Base-by-base conservation (phyloP, 257 asterid genomes). In the Solanum commersonii region DNA sequence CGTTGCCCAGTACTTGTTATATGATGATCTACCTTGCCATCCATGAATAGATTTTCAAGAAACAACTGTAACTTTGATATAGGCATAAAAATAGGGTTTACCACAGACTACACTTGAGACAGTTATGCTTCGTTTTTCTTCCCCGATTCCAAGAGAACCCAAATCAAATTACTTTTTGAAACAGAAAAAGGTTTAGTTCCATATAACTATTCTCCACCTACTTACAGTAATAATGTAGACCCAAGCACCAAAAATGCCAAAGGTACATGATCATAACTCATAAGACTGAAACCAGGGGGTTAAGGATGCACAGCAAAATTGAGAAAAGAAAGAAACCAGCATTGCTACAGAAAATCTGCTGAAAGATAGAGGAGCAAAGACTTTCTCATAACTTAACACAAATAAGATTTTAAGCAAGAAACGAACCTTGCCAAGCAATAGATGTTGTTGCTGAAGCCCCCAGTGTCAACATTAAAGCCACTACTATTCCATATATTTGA, bases 391-490 rank as follows among this genome's bases (percentile, higher is more conserved):
- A 49, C 44, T 29, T 10, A 0, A 82, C 22, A 1, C 18, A 81
- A 22, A 31, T 0, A 1, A 82, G 70, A 49, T 82, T 20, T 82
- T 82, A 82, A 82, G 86, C 13, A 46, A 49, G 86, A 20, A 86
- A 86, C 76, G 37, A 25, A 96, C 99, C 99, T 94, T 89, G 95
- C 98, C 93, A 97, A 91, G 92, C 99, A 97, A 87, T 96, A 96
- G 86, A 97, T 89, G 72, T 96, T 97, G 93, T 95, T 96, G 95
- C 93, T 96, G 94, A 97, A 97, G 89, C 99, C 99, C 88, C 99
- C 99, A 23, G 99, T 95, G 77, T 94, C 98, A 8, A 94, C 93
- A 89, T 96, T 97, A 91, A 96, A 97, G 77, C 98, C 98, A 29
- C 98, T 94, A 46, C 95, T 91, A 88, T 93, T 94, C 99, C 99